These are phyloP conservation scores for Pseudofabraea citricarpa DNA, from an alignment of 2,329 filamentous ascomycete species.

Conservation along the genomic window DNA sequence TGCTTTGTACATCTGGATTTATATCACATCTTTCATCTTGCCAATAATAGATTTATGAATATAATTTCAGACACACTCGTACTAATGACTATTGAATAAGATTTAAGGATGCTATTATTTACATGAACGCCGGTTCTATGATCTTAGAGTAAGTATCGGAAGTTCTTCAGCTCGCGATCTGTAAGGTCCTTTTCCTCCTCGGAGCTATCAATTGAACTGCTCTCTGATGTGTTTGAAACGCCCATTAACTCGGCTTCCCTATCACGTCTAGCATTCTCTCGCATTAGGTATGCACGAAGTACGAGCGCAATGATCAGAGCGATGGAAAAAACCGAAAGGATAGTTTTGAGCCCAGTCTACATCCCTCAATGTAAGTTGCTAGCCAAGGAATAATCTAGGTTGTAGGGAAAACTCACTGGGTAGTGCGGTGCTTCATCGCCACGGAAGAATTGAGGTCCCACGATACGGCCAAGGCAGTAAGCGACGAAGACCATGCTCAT, in stretches of 20 bases:
- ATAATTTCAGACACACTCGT: too few species aligned
- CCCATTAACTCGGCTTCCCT: background rate
- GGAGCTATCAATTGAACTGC: background rate
- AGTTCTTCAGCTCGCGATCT: background rate
- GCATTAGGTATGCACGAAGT: background rate
- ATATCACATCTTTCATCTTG: too few species aligned
- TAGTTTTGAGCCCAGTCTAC: too few species aligned
- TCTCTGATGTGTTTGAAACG: background rate
- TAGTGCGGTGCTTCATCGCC: constrained; percentile 1
- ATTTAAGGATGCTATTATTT: too few species aligned
- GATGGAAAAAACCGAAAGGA: background rate
- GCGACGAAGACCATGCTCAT: constrained; percentile 66
- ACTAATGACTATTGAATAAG: too few species aligned
- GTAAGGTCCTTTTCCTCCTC: constrained; percentile 1
- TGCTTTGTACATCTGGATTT: too few species aligned
- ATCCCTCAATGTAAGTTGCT: too few species aligned
- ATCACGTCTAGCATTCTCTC: background rate
- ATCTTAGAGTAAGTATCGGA: too few species aligned
- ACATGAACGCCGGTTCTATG: too few species aligned
- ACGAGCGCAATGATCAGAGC: background rate
- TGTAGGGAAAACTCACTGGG: background rate
- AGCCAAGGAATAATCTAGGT: too few species aligned
- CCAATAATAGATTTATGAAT: too few species aligned
- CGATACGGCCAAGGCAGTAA: constrained; percentile 68
- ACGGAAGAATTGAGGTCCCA: constrained; percentile 2